Conservation (phyloP, 768 basidiomycete genomes). For the Termitomyces sp. region DNA sequence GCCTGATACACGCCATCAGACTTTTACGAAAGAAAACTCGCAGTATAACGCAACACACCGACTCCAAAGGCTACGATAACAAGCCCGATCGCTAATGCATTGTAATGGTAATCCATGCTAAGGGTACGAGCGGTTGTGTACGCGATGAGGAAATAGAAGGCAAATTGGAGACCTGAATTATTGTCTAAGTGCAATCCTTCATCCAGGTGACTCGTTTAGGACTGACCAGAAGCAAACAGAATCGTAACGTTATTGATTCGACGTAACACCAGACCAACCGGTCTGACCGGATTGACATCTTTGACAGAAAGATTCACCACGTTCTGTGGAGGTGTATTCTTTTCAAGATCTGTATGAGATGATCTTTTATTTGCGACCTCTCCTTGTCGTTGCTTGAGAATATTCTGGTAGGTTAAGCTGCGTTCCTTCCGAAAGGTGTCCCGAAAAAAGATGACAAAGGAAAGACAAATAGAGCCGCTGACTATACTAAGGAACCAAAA, state of each 20-base stretch:
- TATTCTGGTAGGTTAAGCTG: constrained; percentile 76
- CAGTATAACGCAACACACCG: constrained; percentile 42
- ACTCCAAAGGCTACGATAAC: constrained; percentile 73
- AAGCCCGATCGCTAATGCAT: constrained; percentile 68
- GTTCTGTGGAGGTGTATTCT: constrained; percentile 18
- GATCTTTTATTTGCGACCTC: constrained; percentile 7
- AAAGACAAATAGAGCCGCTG: constrained; percentile 46
- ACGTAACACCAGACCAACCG: constrained; percentile 53
- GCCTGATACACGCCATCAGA: constrained; percentile 20
- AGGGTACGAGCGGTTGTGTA: constrained; percentile 78
- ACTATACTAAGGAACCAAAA: constrained; percentile 81
- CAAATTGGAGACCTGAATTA: constrained; percentile 62
- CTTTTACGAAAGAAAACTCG: neutral
- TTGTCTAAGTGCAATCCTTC: neutral
- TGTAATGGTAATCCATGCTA: constrained; percentile 56
- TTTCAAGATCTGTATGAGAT: constrained; percentile 17
- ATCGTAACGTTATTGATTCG: constrained; percentile 67
- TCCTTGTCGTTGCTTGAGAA: constrained; percentile 43
- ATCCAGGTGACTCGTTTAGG: neutral
- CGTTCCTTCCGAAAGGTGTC: constrained; percentile 85
- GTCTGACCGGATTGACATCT: constrained; percentile 73
- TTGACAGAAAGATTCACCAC: constrained; percentile 39
- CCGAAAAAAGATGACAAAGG: constrained; percentile 66
- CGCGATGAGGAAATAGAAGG: constrained; percentile 62
- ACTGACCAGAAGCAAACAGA: constrained; percentile 60